Evolutionary conservation across 2,329 filamentous ascomycete species (phyloP).

Genomic region (Harringtonia lauricola): DNA sequence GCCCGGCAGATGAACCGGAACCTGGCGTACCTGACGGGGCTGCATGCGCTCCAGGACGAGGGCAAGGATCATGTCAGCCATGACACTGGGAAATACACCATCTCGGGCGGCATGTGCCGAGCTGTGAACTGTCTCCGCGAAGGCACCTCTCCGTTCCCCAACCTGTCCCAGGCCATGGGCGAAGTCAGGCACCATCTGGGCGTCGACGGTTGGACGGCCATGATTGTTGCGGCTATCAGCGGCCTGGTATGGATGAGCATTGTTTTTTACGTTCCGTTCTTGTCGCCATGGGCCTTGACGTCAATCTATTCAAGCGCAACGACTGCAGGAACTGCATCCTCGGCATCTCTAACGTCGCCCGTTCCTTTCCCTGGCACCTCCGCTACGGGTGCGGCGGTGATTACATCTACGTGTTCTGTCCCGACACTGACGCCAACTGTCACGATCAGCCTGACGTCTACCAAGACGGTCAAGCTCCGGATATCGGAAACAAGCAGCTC

Average conservation of each 20-base stretch:
- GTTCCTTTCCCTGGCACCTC: not conserved
- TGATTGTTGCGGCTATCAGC: not conserved
- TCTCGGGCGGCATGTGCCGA: not conserved
- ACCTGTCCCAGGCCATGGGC: not conserved
- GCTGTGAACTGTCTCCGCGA: not conserved
- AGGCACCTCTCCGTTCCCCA: not conserved
- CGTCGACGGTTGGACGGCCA: not conserved
- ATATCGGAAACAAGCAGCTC: slow-evolving; percentile 13
- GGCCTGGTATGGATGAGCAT: slow-evolving; percentile 2
- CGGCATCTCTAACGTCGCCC: too few relatives aligned
- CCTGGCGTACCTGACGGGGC: slow-evolving; percentile 34
- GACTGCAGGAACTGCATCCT: not conserved
- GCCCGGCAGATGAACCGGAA: slow-evolving; percentile 42
- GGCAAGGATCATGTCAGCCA: not conserved
- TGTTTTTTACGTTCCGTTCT: not conserved
- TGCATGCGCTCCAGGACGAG: slow-evolving; percentile 13
- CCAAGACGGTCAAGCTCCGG: slow-evolving; percentile 21
- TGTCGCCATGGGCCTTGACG: not conserved
- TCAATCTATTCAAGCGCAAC: not conserved
- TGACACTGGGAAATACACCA: not conserved
- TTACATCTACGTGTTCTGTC: slow-evolving; percentile 6
- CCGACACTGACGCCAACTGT: slow-evolving; percentile 12
- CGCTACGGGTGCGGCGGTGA: not conserved
- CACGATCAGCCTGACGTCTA: slow-evolving; percentile 25
- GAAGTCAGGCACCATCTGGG: not conserved